phyloP scores from a whole-genome alignment of 164 flowering plant genomes.

The Akebia trifoliata region DNA sequence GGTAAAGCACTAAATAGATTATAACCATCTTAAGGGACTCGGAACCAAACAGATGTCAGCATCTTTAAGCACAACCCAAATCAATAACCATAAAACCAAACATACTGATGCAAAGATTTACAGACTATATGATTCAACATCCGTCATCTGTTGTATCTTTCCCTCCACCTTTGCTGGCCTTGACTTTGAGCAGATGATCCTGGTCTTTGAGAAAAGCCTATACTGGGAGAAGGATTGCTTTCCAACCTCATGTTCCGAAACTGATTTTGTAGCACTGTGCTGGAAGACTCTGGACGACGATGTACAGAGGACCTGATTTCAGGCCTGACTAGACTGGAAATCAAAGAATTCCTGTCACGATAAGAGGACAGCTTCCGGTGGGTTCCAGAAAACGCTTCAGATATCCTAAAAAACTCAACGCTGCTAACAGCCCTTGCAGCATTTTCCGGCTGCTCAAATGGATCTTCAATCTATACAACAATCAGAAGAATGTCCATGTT shows the following conservation, averaged over 20 bases:
- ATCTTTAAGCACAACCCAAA: too few relatives aligned
- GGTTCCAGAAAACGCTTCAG: slow-evolving; percentile 38
- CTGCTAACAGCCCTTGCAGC: slow-evolving; percentile 59
- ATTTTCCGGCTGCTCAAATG: slow-evolving; percentile 78
- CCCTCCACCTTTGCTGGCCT: slow-evolving; percentile 32
- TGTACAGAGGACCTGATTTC: slow-evolving; percentile 11
- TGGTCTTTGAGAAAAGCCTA: background rate
- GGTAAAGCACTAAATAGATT: too few relatives aligned
- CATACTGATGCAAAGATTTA: too few relatives aligned
- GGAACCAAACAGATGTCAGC: too few relatives aligned
- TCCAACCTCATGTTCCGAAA: slow-evolving; percentile 10
- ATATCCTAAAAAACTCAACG: slow-evolving; percentile 41
- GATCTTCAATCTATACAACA: slow-evolving; percentile 69
- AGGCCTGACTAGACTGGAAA: slow-evolving; percentile 38
- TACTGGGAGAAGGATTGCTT: slow-evolving; percentile 11
- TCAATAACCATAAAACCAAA: too few relatives aligned
- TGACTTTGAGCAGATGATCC: slow-evolving; percentile 4
- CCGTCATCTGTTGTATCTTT: background rate
- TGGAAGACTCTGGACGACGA: background rate
- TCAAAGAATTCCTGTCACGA: slow-evolving; percentile 23
- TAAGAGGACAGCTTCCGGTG: slow-evolving; percentile 24
- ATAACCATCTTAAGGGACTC: too few relatives aligned
- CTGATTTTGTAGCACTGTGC: slow-evolving; percentile 4
- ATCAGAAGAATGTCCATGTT: background rate
- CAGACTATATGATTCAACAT: too few relatives aligned